phyloP scores from a whole-genome alignment of 2,329 filamentous ascomycete species.

The Truncatella angustata region DNA sequence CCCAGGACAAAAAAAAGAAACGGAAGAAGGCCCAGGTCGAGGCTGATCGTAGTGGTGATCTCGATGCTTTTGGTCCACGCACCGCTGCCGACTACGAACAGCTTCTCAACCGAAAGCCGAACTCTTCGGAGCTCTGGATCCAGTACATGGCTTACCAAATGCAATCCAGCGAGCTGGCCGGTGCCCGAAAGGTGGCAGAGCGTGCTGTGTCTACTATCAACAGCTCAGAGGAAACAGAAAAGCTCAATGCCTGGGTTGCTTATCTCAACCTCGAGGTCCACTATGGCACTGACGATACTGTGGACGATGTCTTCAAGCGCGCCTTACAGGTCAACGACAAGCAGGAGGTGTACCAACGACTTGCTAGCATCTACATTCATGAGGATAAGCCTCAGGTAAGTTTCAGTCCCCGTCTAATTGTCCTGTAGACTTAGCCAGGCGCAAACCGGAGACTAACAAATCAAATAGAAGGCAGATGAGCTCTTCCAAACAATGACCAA shows the following conservation, averaged over 20 bases:
- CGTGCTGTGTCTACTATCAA: constrained; percentile 89
- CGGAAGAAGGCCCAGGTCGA: constrained; percentile 74
- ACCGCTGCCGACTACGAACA: constrained; percentile 91
- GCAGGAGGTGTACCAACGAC: constrained; percentile 82
- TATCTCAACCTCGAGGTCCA: constrained; percentile 91
- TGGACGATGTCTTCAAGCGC: constrained; percentile 85
- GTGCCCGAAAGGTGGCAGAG: constrained; percentile 85
- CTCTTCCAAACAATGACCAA: constrained; percentile 85
- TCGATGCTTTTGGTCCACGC: constrained; percentile 85
- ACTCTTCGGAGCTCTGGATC: constrained; percentile 92
- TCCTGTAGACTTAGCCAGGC: neutral
- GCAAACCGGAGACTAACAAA: constrained; percentile 25
- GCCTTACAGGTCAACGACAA: constrained; percentile 93
- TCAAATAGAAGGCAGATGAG: constrained; percentile 73
- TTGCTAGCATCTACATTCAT: constrained; percentile 94
- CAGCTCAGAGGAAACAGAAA: constrained; percentile 86
- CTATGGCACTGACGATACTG: constrained; percentile 78
- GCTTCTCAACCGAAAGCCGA: constrained; percentile 84
- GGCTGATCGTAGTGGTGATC: constrained; percentile 86
- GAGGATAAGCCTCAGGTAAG: constrained; percentile 80
- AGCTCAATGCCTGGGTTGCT: constrained; percentile 93
- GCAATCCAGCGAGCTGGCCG: constrained; percentile 82
- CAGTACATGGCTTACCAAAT: constrained; percentile 99
- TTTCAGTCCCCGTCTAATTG: constrained; percentile 4
- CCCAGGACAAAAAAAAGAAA: constrained; percentile 66